Evolutionary conservation across 768 basidiomycete genomes (phyloP).

Genomic region (Tricholoma terreum): DNA sequence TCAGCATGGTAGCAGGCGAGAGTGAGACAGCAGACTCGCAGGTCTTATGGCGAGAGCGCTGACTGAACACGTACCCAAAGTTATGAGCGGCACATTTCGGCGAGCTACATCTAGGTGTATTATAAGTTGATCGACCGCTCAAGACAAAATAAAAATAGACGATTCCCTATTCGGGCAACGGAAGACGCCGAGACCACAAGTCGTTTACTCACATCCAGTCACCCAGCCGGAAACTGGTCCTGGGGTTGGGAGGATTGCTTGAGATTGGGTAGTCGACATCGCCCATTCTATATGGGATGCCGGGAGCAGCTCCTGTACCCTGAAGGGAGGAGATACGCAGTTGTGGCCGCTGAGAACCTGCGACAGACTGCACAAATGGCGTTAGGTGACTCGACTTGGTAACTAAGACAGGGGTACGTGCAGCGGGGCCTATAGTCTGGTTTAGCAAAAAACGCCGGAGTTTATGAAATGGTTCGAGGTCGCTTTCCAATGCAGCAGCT

Average conservation of each 20-base stretch:
- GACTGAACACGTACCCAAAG: slow-evolving; percentile 64
- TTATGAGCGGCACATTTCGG: slow-evolving; percentile 77
- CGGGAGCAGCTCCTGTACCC: slow-evolving; percentile 9
- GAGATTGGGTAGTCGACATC: slow-evolving; percentile 57
- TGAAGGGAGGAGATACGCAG: slow-evolving; percentile 26
- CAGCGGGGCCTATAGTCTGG: slow-evolving; percentile 13
- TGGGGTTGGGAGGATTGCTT: slow-evolving; percentile 68
- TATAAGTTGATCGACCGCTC: slow-evolving; percentile 16
- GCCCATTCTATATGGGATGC: too few species aligned
- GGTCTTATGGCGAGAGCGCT: slow-evolving; percentile 14
- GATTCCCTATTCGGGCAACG: slow-evolving; percentile 7
- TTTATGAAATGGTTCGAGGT: slow-evolving; percentile 60
- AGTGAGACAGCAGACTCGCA: slow-evolving; percentile 10
- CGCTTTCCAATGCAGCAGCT: slow-evolving; percentile 56
- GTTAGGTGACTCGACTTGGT: background rate
- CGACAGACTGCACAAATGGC: slow-evolving; percentile 6
- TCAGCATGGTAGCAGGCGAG: slow-evolving; percentile 33
- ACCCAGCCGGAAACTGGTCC: slow-evolving; percentile 61
- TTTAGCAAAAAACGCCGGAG: slow-evolving; percentile 41
- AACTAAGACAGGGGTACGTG: slow-evolving; percentile 16
- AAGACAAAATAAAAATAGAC: slow-evolving; percentile 24
- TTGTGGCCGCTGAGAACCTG: slow-evolving; percentile 15
- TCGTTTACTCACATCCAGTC: slow-evolving; percentile 82
- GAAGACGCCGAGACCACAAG: slow-evolving; percentile 10
- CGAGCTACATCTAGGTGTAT: slow-evolving; percentile 54